Base-by-base conservation (phyloP, 2,329 filamentous ascomycete species). In the Epichloe festucae region DNA sequence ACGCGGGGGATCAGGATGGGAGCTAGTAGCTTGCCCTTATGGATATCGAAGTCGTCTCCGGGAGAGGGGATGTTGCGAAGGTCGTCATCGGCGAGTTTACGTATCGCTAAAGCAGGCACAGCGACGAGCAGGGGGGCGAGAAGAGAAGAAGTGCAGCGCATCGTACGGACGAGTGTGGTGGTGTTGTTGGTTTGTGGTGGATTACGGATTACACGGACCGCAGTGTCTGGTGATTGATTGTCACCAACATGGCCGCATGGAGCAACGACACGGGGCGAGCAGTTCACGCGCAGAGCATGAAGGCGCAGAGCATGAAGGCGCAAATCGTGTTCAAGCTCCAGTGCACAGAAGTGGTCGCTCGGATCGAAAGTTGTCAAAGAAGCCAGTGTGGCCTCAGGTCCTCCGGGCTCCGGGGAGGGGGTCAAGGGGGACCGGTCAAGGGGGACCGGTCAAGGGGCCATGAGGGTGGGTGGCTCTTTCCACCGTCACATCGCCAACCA, bases 1-100 rank as follows among this genome's bases (percentile, higher is more conserved):
- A 98, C 90, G 54, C 93, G 86, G 1, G 84, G 84, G 48, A 85
- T 82, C 50, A 98, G 75, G 60, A 98, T 90, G 1, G 91, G 93
- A 3, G 91, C 78, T 35, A 98, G 79, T 17, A 98, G 76, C 4
- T 78, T 72, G 58, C 89, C 89, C 36, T 73, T 77, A 54, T 84
- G 69, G 59, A 93, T 87, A 68, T 95, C 80, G 65, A 96, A 91
- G 67, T 89, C 85, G 52, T 74, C 69, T 54, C 80, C 82, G 1
- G 83, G 82, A n/a, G 77, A 78, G 12, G 89, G 87, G 15, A 98
- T 77, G 49, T 72, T 73, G 56, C 74, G 77, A 43, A 97, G 75
- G 36, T 85, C 84, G 52, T 79, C 77, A 69, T 95, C 86, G 38
- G 88, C 87, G 53, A 97, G 74, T 45, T 70, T 67, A 52, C 68